Percentiles rank a stretch among this genome's conserved stretches.
Evolutionary conservation across 306 rosid species (phyloP).

Genomic region (Fragaria ananassa): DNA sequence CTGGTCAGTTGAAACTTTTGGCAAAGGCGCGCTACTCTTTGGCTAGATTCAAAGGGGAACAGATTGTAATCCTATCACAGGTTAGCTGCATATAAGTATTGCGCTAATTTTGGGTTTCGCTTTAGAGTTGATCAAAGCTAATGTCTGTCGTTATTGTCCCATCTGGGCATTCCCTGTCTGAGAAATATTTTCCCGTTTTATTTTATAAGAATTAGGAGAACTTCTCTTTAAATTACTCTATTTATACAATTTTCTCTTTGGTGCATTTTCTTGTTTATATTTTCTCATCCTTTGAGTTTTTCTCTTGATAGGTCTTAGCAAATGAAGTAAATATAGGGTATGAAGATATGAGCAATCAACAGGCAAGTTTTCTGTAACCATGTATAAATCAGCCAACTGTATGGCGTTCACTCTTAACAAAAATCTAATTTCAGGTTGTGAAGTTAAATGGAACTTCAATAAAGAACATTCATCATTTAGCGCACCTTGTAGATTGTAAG

Average conservation of each 20-base stretch:
- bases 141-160: background rate
- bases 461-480: conserved; percentile 81
- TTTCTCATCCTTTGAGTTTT: conserved; percentile 11
- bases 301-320: conserved; percentile 64
- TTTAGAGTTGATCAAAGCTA: background rate
- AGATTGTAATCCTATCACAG: conserved; percentile 90
- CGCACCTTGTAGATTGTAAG: conserved; percentile 89
- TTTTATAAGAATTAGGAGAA: background rate
- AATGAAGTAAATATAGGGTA: conserved; percentile 89
- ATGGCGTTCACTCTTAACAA: conserved; percentile 1
- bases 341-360: conserved; percentile 92
- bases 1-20: conserved; percentile 69
- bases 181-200: background rate
- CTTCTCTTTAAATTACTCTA: background rate
- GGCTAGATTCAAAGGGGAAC: conserved; percentile 87
- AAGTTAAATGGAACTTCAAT: conserved; percentile 75
- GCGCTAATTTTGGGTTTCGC: background rate
- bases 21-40: conserved; percentile 86
- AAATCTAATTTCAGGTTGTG: conserved; percentile 56
- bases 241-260: background rate
- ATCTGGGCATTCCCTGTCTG: background rate
- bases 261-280: background rate
- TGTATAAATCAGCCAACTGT: conserved; percentile 13
- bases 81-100: conserved; percentile 33
- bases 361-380: conserved; percentile 48